Evolutionary conservation across 805 yeast genomes (phyloP).

Genomic region (Kazachstania africana): DNA sequence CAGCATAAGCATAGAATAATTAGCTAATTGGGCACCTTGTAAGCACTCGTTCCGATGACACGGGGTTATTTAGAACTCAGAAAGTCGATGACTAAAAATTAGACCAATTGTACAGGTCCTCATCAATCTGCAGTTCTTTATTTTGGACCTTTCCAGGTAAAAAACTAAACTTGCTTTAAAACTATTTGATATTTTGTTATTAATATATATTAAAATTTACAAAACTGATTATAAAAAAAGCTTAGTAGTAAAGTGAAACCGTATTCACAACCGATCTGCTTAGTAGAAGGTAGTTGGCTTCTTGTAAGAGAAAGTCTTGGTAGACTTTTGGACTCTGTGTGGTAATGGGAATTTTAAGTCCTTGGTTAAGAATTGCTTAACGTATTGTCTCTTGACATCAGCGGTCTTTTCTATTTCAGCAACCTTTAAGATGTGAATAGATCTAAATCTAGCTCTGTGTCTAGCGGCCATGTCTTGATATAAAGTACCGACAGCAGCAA

Average conservation of each 20-base stretch:
- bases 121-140: not conserved
- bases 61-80: too few species aligned
- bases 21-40: too few species aligned
- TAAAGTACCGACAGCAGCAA: slow-evolving; percentile 95
- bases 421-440: slow-evolving; percentile 98
- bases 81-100: too few species aligned
- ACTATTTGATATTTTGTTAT: slow-evolving; percentile 1
- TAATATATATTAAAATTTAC: slow-evolving; percentile 4
- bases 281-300: slow-evolving; percentile 98
- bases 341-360: slow-evolving; percentile 99
- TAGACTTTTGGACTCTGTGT: slow-evolving; percentile 93
- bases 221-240: slow-evolving; percentile 2
- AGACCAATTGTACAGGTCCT: too few species aligned
- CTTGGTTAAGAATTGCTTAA: slow-evolving; percentile 90
- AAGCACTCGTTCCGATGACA: too few species aligned
- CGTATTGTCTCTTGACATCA: slow-evolving; percentile 98
- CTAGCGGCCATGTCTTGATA: slow-evolving; percentile 99
- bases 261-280: slow-evolving; percentile 31
- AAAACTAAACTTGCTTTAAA: not conserved
- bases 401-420: slow-evolving; percentile 96
- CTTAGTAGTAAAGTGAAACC: slow-evolving; percentile 1
- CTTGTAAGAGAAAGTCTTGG: slow-evolving; percentile 78
- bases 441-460: slow-evolving; percentile 99
- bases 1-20: too few species aligned
- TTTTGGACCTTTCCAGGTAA: not conserved